These are phyloP conservation scores for Aureobasidium musti DNA, from an alignment of 2,329 filamentous ascomycete species.

Conservation along the genomic window DNA sequence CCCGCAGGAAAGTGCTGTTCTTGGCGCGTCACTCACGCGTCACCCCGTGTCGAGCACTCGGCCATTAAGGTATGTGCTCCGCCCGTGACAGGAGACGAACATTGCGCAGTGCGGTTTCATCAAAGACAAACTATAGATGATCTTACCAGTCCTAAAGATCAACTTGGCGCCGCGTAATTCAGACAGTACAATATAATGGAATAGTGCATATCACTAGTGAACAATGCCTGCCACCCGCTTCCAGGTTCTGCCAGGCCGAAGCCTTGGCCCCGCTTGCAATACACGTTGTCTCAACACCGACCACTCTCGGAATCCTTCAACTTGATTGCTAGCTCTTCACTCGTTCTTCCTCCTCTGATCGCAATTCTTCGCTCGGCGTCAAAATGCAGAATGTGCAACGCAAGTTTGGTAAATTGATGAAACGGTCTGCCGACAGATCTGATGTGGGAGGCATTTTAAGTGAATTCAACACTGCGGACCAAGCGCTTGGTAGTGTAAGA, in stretches of 20 bases:
- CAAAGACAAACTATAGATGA: background rate
- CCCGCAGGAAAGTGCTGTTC: slow-evolving; percentile 15
- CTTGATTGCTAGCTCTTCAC: slow-evolving; percentile 1
- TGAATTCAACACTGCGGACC: slow-evolving; percentile 79
- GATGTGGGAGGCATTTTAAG: slow-evolving; percentile 72
- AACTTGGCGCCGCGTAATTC: slow-evolving; percentile 4
- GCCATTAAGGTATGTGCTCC: background rate
- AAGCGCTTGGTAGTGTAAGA: slow-evolving; percentile 68
- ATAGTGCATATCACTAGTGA: slow-evolving; percentile 32
- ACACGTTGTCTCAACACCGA: slow-evolving; percentile 24
- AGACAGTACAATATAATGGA: background rate
- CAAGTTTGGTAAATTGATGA: slow-evolving; percentile 71
- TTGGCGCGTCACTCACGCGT: slow-evolving; percentile 18
- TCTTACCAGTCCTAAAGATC: background rate
- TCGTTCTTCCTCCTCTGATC: background rate
- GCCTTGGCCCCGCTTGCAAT: slow-evolving; percentile 29
- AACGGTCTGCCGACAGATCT: slow-evolving; percentile 71
- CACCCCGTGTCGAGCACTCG: background rate
- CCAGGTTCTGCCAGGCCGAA: slow-evolving; percentile 24
- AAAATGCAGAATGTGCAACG: slow-evolving; percentile 71
- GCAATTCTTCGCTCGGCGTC: background rate
- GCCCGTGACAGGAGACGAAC: background rate
- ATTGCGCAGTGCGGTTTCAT: slow-evolving; percentile 5
- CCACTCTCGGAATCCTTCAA: slow-evolving; percentile 3
- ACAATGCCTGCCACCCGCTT: slow-evolving; percentile 24